A percentile compares a stretch with the other conserved stretches of the same genome.
phyloP scores from a whole-genome alignment of 345 rosid genomes.

The Pugionium cornutum region DNA sequence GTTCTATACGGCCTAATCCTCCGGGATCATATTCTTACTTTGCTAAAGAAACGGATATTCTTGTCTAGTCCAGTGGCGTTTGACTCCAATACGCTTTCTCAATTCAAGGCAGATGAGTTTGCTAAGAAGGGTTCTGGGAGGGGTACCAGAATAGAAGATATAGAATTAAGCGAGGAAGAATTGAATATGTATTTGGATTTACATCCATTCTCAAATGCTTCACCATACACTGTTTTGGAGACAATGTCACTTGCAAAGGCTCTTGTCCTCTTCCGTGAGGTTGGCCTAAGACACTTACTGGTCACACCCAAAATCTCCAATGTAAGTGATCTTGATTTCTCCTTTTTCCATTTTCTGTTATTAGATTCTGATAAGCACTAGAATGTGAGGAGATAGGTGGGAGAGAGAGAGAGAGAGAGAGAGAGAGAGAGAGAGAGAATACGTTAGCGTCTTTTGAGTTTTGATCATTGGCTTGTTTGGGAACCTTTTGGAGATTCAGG shows the following conservation, averaged over 20 bases:
- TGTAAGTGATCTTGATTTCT: constrained; percentile 51
- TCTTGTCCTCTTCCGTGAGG: constrained; percentile 73
- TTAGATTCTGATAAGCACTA: constrained; percentile 4
- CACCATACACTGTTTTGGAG: constrained; percentile 92
- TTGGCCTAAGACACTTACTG: constrained; percentile 83
- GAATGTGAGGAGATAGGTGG: background rate
- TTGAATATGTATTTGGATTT: constrained; percentile 86
- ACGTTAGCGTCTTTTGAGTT: background rate
- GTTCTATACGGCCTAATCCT: constrained; percentile 76
- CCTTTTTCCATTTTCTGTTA: background rate
- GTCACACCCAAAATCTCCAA: constrained; percentile 71
- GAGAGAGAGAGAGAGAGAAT: too few species aligned
- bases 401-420: too few species aligned
- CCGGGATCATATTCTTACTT: constrained; percentile 70
- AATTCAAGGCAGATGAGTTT: constrained; percentile 63
- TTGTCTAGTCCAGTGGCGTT: constrained; percentile 47
- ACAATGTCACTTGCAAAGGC: constrained; percentile 95
- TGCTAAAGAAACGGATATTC: constrained; percentile 72
- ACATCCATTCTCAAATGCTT: constrained; percentile 85
- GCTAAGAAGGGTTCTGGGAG: constrained; percentile 79
- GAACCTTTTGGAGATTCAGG: background rate
- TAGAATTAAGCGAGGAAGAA: constrained; percentile 70
- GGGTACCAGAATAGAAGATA: constrained; percentile 60
- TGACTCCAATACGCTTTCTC: constrained; percentile 43
- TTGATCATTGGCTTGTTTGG: background rate